Evolutionary conservation across 306 rosid species (phyloP).

Genomic region (Styphnolobium japonicum): DNA sequence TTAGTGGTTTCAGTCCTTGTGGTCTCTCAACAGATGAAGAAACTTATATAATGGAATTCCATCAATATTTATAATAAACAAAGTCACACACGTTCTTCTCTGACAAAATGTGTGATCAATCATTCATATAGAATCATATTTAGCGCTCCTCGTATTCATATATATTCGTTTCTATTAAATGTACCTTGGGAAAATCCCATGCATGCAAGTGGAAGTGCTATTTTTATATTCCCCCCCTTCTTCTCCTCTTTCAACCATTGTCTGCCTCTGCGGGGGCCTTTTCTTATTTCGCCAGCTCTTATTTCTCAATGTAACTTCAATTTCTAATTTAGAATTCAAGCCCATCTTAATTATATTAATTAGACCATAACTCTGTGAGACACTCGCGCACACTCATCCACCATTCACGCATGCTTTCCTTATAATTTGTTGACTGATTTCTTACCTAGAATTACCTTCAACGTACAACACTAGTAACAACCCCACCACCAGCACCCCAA

Average conservation of each 20-base stretch:
- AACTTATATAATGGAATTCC: background rate
- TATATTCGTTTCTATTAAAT: background rate
- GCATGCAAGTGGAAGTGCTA: conserved; percentile 6
- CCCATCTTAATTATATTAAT: conserved; percentile 7
- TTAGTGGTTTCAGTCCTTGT: background rate
- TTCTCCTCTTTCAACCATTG: background rate
- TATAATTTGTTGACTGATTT: background rate
- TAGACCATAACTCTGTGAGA: conserved; percentile 3
- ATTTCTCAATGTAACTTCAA: background rate
- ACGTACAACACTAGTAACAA: background rate
- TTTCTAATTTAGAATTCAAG: background rate
- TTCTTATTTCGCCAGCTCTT: background rate
- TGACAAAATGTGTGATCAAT: conserved; percentile 19
- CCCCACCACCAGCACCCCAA: background rate
- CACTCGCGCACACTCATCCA: background rate
- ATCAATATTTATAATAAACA: background rate
- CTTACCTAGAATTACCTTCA: background rate
- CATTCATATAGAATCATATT: conserved; percentile 1
- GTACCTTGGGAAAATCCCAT: background rate
- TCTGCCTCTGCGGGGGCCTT: background rate
- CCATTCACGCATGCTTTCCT: background rate
- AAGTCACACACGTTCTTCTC: conserved; percentile 29
- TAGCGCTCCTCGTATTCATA: background rate
- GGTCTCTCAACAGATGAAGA: background rate
- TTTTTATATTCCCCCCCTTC: background rate